Conservation (phyloP, 768 basidiomycete genomes). For the Filobasidium wieringae region DNA sequence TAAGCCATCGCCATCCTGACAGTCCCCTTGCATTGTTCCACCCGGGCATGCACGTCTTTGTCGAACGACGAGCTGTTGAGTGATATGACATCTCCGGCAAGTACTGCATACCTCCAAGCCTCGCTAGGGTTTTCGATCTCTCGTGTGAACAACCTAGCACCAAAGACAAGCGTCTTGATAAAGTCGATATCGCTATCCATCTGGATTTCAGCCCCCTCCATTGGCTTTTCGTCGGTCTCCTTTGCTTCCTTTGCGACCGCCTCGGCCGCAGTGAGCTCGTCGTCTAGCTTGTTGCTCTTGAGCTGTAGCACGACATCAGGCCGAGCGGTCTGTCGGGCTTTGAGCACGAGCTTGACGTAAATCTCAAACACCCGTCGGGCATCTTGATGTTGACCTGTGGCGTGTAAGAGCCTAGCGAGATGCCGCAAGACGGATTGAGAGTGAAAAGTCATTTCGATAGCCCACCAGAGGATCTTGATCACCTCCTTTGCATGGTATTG, state of each 20-base stretch:
- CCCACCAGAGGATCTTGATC: constrained; percentile 79
- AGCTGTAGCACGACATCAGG: constrained; percentile 35
- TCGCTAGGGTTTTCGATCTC: constrained; percentile 50
- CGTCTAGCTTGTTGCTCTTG: constrained; percentile 9
- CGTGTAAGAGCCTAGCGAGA: constrained; percentile 64
- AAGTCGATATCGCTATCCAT: constrained; percentile 59
- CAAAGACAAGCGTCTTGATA: constrained; percentile 66
- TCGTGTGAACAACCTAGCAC: constrained; percentile 62
- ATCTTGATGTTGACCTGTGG: constrained; percentile 34
- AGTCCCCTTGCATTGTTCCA: constrained; percentile 47
- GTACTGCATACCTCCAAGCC: constrained; percentile 31
- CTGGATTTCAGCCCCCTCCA: constrained; percentile 36
- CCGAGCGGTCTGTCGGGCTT: constrained; percentile 56
- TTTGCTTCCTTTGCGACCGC: constrained; percentile 2
- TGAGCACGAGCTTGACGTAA: constrained; percentile 73
- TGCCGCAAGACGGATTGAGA: constrained; percentile 74
- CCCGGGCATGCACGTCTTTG: constrained; percentile 18
- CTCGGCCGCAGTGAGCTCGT: not conserved
- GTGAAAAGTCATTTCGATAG: constrained; percentile 85
- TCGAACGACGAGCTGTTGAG: constrained; percentile 41
- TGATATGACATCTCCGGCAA: constrained; percentile 44
- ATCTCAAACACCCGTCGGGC: constrained; percentile 59
- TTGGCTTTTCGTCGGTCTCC: constrained; percentile 7
- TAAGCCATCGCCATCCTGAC: constrained; percentile 58
- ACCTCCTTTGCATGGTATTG: constrained; percentile 63